A percentile compares a stretch with the other conserved stretches of the same genome.
These are phyloP conservation scores for Yamadazyma akitaensis DNA, from an alignment of 805 yeast genomes.

Conservation along the genomic window DNA sequence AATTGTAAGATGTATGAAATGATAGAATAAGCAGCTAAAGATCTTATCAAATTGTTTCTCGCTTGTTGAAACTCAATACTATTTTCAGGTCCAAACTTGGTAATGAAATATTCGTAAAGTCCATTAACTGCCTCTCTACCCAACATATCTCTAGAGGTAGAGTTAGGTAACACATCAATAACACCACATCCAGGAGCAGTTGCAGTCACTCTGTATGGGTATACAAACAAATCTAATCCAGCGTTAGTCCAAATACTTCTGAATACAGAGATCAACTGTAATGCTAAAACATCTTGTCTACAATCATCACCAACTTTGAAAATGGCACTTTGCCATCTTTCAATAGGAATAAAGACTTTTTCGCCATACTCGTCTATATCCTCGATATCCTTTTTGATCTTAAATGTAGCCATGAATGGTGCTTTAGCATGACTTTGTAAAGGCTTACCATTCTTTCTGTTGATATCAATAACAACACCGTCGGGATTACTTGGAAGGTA, in stretches of 20 bases:
- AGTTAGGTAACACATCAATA: constrained; percentile 93
- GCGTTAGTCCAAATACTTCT: constrained; percentile 84
- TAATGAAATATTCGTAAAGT: constrained; percentile 82
- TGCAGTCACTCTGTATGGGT: constrained; percentile 94
- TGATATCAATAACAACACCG: constrained; percentile 89
- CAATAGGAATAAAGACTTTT: constrained; percentile 39
- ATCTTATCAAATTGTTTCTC: constrained; percentile 86
- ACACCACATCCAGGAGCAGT: constrained; percentile 99
- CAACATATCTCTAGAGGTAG: constrained; percentile 94
- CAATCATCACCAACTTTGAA: constrained; percentile 99
- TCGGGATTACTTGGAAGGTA: constrained; percentile 96
- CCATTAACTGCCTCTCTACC: constrained; percentile 99
- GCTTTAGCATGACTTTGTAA: constrained; percentile 98
- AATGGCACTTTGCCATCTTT: constrained; percentile 90
- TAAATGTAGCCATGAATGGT: constrained; percentile 95
- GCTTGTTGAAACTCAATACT: constrained; percentile 89
- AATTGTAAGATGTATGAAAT: constrained; percentile 88
- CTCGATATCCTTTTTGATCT: constrained; percentile 59
- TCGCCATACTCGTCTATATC: constrained; percentile 41
- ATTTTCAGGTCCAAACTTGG: constrained; percentile 93
- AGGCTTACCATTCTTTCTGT: constrained; percentile 89
- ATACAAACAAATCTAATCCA: constrained; percentile 88
- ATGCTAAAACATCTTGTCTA: constrained; percentile 92
- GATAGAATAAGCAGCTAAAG: constrained; percentile 91
- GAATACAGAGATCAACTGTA: constrained; percentile 88